A percentile compares a stretch with the other conserved stretches of the same genome.
Conservation (phyloP, 2,329 filamentous ascomycete species). For the Fusarium pseudocircinatum region DNA sequence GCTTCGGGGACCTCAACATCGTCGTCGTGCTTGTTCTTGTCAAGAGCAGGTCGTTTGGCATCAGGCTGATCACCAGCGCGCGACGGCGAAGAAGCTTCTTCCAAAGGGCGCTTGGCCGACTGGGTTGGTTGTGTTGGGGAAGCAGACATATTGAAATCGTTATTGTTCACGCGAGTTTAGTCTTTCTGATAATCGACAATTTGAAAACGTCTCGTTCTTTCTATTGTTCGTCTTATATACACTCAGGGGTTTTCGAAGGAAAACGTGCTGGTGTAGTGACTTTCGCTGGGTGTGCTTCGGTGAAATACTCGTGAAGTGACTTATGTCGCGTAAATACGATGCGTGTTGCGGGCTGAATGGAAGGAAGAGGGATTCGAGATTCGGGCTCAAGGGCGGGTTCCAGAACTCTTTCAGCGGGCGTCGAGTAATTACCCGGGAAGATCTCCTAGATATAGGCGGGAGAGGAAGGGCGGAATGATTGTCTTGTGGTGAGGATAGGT, state of each 20-base stretch:
- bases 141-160: constrained; percentile 70
- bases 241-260: constrained; percentile 85
- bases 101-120: constrained; percentile 89
- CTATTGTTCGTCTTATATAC: constrained; percentile 72
- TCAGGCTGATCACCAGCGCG: constrained; percentile 93
- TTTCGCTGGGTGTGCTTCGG: constrained; percentile 55
- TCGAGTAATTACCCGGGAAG: constrained; percentile 40
- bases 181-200: constrained; percentile 32
- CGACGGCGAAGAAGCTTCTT: constrained; percentile 95
- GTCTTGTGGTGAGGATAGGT: constrained; percentile 48
- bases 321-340: constrained; percentile 49
- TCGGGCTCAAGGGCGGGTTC: constrained; percentile 44
- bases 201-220: constrained; percentile 48
- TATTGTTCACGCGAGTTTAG: constrained; percentile 39
- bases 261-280: constrained; percentile 89
- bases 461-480: constrained; percentile 48
- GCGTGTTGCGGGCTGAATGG: constrained; percentile 45
- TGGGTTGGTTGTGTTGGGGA: constrained; percentile 73
- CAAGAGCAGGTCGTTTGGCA: constrained; percentile 93
- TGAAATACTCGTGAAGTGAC: constrained; percentile 54
- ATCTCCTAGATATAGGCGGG: constrained; percentile 44
- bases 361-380: constrained; percentile 45
- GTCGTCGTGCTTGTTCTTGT: constrained; percentile 82
- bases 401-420: constrained; percentile 47
- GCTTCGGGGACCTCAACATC: constrained; percentile 57